Evolutionary conservation across 2,329 filamentous ascomycete genomes (phyloP), one percentile per base, ranked within the genome.

Genomic region (Calycina marina): DNA sequence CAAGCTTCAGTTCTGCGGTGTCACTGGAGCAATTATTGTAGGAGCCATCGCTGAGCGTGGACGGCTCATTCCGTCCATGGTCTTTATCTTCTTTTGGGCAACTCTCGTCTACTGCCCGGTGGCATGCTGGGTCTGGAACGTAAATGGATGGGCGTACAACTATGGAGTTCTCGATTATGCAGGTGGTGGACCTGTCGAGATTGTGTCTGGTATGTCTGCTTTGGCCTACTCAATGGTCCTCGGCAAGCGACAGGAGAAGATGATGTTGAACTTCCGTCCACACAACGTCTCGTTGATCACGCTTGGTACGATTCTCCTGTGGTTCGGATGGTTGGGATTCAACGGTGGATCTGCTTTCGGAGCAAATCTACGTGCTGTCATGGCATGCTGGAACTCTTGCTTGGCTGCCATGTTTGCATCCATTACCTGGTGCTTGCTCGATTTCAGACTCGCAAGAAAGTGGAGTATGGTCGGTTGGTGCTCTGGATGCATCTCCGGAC

Each of bases 191-290:
- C 90, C 90, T 45, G 90, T 98, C 68, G 90, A 98, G 61, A 96
- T 98, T 49, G 82, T 73, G 39, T 96, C 90, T 36, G 90, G 90
- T 54, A 66, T 93, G 60, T 90, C 84, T 26, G 90, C 88, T 17
- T 67, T 96, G 28, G 90, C 90, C 44, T 98, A 96, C 63, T 93
- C 86, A 2, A 79, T 83, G 82, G 77, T 94, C 22, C 80, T 98
- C 39, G 90, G 90, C 46, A 82, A 85, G 52, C 84, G 90, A 45
- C 90, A 94, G 63, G 88, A 96, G 65, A 90, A 85, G 65, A 94
- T 96, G 85, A 94, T 96, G 83, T 73, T 94, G 60, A 96, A 96
- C 70, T 96, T 96, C 72, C 83, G 90, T 46, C 90, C 90, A 12
- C 90, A 98, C 68, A 98, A 98, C 64, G 90, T 96, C 45, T 93